These are phyloP conservation scores for Coemansia sp. DNA, from an alignment of 192 early-diverging fungal genomes.

Conservation along the genomic window DNA sequence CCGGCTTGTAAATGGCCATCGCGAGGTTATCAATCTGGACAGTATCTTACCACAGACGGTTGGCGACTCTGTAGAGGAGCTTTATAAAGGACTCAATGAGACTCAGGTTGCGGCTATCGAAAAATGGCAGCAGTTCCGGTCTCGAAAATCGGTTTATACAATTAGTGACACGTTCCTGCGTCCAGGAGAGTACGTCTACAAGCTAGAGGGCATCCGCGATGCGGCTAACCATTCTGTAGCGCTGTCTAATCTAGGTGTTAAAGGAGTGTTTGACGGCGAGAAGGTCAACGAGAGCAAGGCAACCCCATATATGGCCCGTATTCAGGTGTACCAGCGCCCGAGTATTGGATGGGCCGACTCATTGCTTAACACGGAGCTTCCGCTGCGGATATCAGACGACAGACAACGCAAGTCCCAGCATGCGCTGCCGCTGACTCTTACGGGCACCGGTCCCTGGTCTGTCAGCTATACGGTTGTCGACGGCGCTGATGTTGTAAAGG, in stretches of 20 bases:
- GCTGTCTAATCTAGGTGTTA: constrained; percentile 12
- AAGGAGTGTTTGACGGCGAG: constrained; percentile 16
- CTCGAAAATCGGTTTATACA: constrained; percentile 20
- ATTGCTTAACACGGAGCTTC: constrained; percentile 15
- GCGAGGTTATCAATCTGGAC: constrained; percentile 44
- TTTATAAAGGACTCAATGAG: neutral
- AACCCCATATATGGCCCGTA: constrained; percentile 37
- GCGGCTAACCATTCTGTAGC: constrained; percentile 42
- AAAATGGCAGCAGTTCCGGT: constrained; percentile 28
- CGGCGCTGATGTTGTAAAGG: constrained; percentile 9
- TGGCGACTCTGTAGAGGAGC: neutral
- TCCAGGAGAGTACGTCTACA: constrained; percentile 50
- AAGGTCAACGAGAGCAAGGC: constrained; percentile 15
- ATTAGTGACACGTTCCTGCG: constrained; percentile 45
- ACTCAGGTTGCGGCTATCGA: constrained; percentile 8
- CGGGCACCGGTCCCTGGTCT: constrained; percentile 39
- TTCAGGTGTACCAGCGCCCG: constrained; percentile 41
- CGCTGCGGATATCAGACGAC: constrained; percentile 41
- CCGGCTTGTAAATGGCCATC: constrained; percentile 44
- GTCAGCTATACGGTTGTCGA: constrained; percentile 31
- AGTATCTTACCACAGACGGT: constrained; percentile 17
- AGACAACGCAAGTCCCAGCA: constrained; percentile 36
- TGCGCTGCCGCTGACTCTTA: constrained; percentile 21
- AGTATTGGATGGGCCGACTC: constrained; percentile 18
- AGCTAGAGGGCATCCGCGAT: constrained; percentile 40